Evolutionary conservation across 2,329 filamentous ascomycete species (phyloP).

Genomic region (Neofusicoccum parvum): DNA sequence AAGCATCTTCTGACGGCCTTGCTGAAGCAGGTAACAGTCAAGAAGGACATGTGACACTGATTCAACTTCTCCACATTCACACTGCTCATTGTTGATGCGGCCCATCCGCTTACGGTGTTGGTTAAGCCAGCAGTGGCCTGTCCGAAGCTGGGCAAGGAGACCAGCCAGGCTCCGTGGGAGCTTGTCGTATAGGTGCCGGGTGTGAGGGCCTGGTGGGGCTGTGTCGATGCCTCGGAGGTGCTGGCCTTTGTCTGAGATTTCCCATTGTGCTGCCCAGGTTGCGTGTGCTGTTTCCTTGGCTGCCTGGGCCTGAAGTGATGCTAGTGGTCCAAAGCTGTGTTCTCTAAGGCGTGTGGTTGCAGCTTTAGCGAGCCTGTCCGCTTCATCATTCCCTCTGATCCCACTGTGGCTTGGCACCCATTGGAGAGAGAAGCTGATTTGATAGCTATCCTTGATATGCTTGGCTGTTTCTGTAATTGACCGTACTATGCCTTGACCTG

Average conservation of each 20-base stretch:
- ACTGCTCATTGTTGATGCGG: too few species aligned
- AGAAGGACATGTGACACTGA: too few species aligned
- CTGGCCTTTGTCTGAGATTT: background rate
- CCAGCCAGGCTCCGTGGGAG: background rate
- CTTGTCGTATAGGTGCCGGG: background rate
- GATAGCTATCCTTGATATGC: background rate
- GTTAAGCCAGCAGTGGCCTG: background rate
- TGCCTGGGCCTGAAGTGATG: too few species aligned
- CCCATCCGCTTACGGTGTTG: too few species aligned
- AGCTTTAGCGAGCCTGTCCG: background rate
- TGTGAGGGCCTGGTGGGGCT: background rate
- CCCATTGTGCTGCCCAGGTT: background rate
- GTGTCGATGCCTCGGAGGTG: background rate
- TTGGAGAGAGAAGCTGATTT: constrained; percentile 17
- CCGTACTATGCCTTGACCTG: background rate
- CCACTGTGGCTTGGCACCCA: constrained; percentile 20
- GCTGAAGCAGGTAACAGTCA: too few species aligned
- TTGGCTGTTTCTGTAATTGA: background rate
- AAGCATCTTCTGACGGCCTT: too few species aligned
- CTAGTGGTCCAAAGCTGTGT: too few species aligned
- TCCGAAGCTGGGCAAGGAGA: background rate
- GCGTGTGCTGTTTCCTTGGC: background rate
- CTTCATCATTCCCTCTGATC: constrained; percentile 19
- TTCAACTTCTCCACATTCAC: too few species aligned
- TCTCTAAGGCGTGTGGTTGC: too few species aligned